Conservation (phyloP, 78 protist species). For the Tieghemostelium lacteum region DNA sequence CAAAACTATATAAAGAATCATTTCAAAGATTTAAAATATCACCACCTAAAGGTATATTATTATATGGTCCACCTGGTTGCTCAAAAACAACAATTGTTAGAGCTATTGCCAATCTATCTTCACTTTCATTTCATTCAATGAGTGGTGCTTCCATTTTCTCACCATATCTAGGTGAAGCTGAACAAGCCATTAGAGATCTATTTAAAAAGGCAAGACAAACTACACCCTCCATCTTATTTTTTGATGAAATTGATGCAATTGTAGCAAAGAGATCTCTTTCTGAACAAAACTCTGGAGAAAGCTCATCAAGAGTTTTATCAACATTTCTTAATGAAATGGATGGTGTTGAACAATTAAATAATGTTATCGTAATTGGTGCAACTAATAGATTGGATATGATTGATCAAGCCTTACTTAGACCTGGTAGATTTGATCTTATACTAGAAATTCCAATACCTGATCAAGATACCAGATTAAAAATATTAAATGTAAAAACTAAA, state of each 20-base stretch:
- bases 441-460: conserved; percentile 75
- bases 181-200: conserved; percentile 76
- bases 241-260: conserved; percentile 96
- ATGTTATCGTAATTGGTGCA: conserved; percentile 84
- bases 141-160: conserved; percentile 90
- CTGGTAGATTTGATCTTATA: conserved; percentile 89
- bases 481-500: conserved; percentile 60
- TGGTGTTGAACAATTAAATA: conserved; percentile 83
- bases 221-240: conserved; percentile 92
- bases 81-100: conserved; percentile 92
- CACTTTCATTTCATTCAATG: conserved; percentile 78
- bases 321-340: conserved; percentile 92
- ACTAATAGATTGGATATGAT: conserved; percentile 92
- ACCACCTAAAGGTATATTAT: conserved; percentile 89
- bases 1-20: conserved; percentile 61
- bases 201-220: conserved; percentile 78
- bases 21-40: conserved; percentile 84
- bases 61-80: conserved; percentile 96
- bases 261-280: conserved; percentile 74
- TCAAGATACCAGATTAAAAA: conserved; percentile 39
- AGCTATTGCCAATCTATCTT: conserved; percentile 83
- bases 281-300: conserved; percentile 22
- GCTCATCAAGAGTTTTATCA: conserved; percentile 74
- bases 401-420: conserved; percentile 97
- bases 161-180: conserved; percentile 92